Base-by-base conservation (phyloP, 73 alveolate genomes). In the Paramecium pentaurelia region DNA sequence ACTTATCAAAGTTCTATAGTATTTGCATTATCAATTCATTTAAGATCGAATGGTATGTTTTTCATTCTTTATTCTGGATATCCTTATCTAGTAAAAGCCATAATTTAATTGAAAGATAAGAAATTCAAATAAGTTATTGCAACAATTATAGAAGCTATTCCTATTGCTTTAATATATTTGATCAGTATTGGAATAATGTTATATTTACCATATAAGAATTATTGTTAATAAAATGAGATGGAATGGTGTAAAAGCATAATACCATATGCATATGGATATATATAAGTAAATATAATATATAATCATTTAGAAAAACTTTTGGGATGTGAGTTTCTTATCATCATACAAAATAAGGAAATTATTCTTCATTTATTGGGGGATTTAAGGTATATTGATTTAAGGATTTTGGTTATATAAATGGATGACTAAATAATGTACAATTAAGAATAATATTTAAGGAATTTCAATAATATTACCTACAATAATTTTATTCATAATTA, bases 41-140 rank as follows among this genome's bases (percentile, higher is more conserved):
- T 75, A 32, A 30, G 88, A 75, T 37, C 88, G 0, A 75, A 75
- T 75, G 88, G 88, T 5, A 32, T 75, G 49, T 75, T 75, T 36
- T 75, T 32, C 49, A 75, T 75, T 34, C 11, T 40, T 3, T 75
- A 2, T 75, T 37, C 58, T 14, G 88, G 88, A 34, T 37, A 34
- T 75, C 88, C 88, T 4, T 32, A 32, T 37, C 11, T 75, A 75
- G 58, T 14, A 7, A 22, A 34, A 10, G 42, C 49, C 18, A 22
- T 75, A 20, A 75, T 75, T 34, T 14, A 0, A 16, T 0, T 75
- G 2, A 34, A 75, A 36, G 38, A 37, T 14, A 75, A 36, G 88
- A 75, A 75, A n/a, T 32, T 75, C 11, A 37, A 37, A 75, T 75
- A 30, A 30, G 18, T 75, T 9, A 38, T 37, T 7, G 7, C 58